phyloP scores from a whole-genome alignment of 176 grass and related monocot species.

The Oryza longistaminata region DNA sequence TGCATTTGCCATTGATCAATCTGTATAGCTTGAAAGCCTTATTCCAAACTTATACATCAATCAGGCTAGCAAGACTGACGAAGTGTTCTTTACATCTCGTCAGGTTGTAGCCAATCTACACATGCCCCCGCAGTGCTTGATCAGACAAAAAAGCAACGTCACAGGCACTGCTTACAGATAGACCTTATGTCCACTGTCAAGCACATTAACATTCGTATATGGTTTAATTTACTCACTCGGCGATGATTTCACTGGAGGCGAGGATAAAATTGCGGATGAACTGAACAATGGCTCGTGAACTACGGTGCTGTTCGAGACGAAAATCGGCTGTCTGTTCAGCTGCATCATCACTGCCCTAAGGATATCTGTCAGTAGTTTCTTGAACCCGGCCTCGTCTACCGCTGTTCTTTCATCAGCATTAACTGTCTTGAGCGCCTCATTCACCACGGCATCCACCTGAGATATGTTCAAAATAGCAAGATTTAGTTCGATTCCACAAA shows the following conservation, averaged over 20 bases:
- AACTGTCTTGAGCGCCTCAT: constrained; percentile 48
- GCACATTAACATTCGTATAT: neutral
- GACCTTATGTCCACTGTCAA: neutral
- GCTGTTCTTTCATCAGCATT: constrained; percentile 34
- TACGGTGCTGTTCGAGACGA: constrained; percentile 66
- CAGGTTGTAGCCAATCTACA: constrained; percentile 23
- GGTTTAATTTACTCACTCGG: constrained; percentile 14
- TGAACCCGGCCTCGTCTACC: constrained; percentile 59
- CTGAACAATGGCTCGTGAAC: constrained; percentile 62
- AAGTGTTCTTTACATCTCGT: constrained; percentile 12
- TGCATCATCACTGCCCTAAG: constrained; percentile 64
- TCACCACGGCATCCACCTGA: constrained; percentile 65
- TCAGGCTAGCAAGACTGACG: constrained; percentile 2
- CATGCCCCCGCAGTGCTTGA: constrained; percentile 16
- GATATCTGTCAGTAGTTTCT: constrained; percentile 62
- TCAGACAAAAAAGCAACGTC: constrained; percentile 37
- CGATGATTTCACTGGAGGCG: neutral
- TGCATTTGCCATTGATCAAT: constrained; percentile 22
- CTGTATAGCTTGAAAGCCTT: constrained; percentile 38
- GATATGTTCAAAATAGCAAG: too few species aligned
- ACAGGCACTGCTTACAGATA: constrained; percentile 16
- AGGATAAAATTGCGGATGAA: constrained; percentile 34
- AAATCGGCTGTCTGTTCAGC: constrained; percentile 57
- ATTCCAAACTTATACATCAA: constrained; percentile 36
- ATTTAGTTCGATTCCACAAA: too few species aligned